Conservation (phyloP, 2,329 filamentous ascomycete species). For the Cryphonectria carpinicola region DNA sequence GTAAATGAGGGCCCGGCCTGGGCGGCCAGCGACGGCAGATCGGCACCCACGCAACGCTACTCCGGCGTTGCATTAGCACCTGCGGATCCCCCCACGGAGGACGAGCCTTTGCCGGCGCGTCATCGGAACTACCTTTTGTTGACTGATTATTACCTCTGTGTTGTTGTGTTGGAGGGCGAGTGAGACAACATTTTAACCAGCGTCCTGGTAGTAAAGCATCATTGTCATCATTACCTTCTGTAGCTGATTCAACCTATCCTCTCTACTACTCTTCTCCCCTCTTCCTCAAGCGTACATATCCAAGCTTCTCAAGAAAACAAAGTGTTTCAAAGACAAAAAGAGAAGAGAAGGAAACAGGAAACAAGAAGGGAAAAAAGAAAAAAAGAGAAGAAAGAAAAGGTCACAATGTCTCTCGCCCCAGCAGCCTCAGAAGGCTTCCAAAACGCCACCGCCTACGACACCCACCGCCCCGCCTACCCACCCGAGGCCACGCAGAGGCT, state of each 20-base stretch:
- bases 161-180: not conserved
- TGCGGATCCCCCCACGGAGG: not conserved
- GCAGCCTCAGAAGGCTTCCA: slow-evolving; percentile 62
- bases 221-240: not conserved
- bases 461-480: slow-evolving; percentile 70
- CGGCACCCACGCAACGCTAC: not conserved
- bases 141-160: not conserved
- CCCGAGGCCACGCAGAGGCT: slow-evolving; percentile 60
- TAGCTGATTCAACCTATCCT: not conserved
- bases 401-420: slow-evolving; percentile 31
- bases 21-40: not conserved
- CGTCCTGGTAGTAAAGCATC: not conserved
- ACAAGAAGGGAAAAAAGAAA: not conserved
- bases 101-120: not conserved
- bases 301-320: too few species aligned
- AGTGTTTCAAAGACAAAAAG: not conserved
- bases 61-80: not conserved
- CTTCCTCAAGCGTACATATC: not conserved
- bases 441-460: slow-evolving; percentile 67
- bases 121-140: not conserved
- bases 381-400: not conserved
- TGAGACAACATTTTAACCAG: not conserved
- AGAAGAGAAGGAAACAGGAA: not conserved
- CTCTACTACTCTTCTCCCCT: not conserved
- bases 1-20: not conserved